phyloP scores from a whole-genome alignment of 768 basidiomycete species.

The Lentinula boryana region DNA sequence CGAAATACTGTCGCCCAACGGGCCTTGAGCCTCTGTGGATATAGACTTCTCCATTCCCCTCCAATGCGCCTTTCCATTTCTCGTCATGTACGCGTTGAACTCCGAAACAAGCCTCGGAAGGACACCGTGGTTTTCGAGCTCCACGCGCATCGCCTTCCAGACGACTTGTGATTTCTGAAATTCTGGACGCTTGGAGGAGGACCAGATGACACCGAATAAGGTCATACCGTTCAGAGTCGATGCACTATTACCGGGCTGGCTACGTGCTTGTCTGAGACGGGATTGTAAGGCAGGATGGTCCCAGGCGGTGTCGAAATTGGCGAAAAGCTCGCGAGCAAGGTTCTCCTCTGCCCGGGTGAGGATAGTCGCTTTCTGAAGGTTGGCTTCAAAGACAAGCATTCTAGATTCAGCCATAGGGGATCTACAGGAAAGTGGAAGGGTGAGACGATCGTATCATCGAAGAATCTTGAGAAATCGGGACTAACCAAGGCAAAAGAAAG shows the following conservation, averaged over 20 bases:
- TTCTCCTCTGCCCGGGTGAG: not conserved
- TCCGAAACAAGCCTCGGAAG: not conserved
- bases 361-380: not conserved
- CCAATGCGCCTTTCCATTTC: not conserved
- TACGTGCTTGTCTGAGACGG: not conserved
- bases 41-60: not conserved
- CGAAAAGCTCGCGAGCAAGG: not conserved
- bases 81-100: not conserved
- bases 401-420: not conserved
- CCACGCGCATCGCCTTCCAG: not conserved
- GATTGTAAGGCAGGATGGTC: not conserved
- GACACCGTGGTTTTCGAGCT: not conserved
- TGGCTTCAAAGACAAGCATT: not conserved
- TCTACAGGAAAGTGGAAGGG: not conserved
- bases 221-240: not conserved
- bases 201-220: not conserved
- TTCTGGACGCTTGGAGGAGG: not conserved
- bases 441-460: not conserved
- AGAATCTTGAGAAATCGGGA: not conserved
- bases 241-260: not conserved
- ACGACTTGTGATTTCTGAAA: not conserved
- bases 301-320: not conserved
- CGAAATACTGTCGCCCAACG: not conserved
- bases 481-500: not conserved
- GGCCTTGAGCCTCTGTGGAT: not conserved